Percentiles rank a stretch among this genome's conserved stretches.
Conservation (phyloP, 331 rosid genomes). For the Ulmus americana region DNA sequence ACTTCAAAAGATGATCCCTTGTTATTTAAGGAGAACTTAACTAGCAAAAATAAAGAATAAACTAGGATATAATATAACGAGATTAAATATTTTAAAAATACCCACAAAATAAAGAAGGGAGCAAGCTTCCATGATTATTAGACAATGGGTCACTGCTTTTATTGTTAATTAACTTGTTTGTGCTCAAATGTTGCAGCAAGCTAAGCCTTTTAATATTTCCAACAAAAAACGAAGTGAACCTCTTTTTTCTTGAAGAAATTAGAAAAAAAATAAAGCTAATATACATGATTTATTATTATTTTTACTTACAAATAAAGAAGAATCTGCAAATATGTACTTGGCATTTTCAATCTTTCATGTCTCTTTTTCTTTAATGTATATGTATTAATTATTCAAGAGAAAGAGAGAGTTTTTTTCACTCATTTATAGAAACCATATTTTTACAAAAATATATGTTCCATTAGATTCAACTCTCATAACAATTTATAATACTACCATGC, state of each 20-base stretch:
- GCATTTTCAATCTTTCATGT: no score
- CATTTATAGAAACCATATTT: constrained; percentile 37
- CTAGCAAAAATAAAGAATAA: no score
- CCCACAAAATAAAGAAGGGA: background rate
- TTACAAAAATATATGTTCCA: constrained; percentile 37
- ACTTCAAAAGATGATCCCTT: no score
- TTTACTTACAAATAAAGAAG: no score
- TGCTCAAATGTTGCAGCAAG: background rate
- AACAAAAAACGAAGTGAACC: background rate
- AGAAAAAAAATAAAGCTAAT: no score
- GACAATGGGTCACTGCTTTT: constrained; percentile 2
- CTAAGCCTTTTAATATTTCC: background rate
- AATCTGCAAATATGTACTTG: no score
- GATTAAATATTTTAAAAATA: no score
- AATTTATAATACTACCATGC: constrained; percentile 20
- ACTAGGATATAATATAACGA: no score
- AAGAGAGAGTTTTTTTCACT: constrained; percentile 33
- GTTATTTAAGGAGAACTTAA: no score
- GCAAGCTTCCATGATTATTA: constrained; percentile 5
- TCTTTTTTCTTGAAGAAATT: no score
- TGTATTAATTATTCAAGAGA: constrained; percentile 3
- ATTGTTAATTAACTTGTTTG: background rate
- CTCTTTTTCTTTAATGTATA: no score
- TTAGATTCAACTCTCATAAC: constrained; percentile 26
- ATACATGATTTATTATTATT: no score